Evolutionary conservation across 73 alveolate genomes (phyloP), one percentile per base, ranked within the genome.

Genomic region (Paramecium sonneborni): DNA sequence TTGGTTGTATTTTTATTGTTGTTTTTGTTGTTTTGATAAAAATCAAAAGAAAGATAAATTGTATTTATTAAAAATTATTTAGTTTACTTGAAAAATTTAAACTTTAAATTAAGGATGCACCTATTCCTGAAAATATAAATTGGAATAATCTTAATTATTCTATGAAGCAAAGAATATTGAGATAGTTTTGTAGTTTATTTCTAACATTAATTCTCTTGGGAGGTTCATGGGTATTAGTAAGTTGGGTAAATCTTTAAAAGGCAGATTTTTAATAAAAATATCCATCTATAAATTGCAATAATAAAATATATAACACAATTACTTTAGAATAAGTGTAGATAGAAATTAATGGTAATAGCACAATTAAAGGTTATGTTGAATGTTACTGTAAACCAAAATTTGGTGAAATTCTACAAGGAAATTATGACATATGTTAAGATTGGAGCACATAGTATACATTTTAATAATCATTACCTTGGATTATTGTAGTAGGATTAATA

Each of bases 61-160:
- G 84, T 62, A 62, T 0, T 11, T 62, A 30, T 26, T 62, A 62
- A 62, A 0, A 12, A 12, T 62, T 12, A 30, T 26, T 32, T 62
- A 62, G 84, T 4, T 62, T 62, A 41, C 11, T 79, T 1, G 20
- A 79, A 24, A 41, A 44, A 12, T 44, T 11, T 39, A 79, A 46
- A 46, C 24, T 79, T 5, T 43, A 79, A 79, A 28, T 79, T 23
- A 79, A 43, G 0, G 74, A 79, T 38, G 90, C 90, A 0, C 90
- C 90, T 43, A 79, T 37, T 43, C 90, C 90, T 39, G 90, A 79
- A 11, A 79, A 79, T 79, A 79, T 79, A 15, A 24, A 41, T 30
- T 79, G 90, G 90, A 23, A 18, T 20, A 79, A 79, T 79, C 74
- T 79, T 43, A 44, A 79, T 26, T 39, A 38, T 79, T 30, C 76